phyloP scores from a whole-genome alignment of 352 stramenopile species.

The Elongisporangium prolatum region DNA sequence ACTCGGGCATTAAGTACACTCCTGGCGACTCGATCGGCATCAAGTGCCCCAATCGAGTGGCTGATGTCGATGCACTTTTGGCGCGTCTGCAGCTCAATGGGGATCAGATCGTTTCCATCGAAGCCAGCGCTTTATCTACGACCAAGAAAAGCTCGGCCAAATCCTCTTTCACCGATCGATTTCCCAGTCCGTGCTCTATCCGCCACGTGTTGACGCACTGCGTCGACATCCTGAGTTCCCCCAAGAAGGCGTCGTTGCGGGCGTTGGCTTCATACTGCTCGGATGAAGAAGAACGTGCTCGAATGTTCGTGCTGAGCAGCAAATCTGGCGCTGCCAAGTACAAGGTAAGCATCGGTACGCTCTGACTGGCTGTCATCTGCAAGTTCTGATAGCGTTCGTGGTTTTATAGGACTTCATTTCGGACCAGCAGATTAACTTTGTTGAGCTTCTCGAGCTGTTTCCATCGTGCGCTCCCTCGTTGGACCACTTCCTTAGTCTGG shows the following conservation, averaged over 20 bases:
- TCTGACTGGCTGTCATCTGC: too few relatives aligned
- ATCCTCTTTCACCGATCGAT: slow-evolving; percentile 29
- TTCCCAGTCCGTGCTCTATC: slow-evolving; percentile 55
- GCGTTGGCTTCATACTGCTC: slow-evolving; percentile 61
- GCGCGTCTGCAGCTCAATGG: slow-evolving; percentile 38
- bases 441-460: slow-evolving; percentile 92
- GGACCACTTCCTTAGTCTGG: slow-evolving; percentile 76
- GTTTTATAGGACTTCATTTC: slow-evolving; percentile 84
- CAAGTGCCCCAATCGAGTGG: slow-evolving; percentile 71
- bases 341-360: slow-evolving; percentile 56
- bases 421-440: slow-evolving; percentile 84
- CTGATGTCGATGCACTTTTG: slow-evolving; percentile 68
- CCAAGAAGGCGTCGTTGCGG: slow-evolving; percentile 76
- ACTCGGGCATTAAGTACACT: slow-evolving; percentile 53
- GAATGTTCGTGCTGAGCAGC: slow-evolving; percentile 65
- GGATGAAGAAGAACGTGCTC: slow-evolving; percentile 52
- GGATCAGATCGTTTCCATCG: slow-evolving; percentile 23
- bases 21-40: slow-evolving; percentile 86
- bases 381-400: too few relatives aligned
- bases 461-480: slow-evolving; percentile 89
- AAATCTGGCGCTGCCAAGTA: slow-evolving; percentile 62
- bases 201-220: slow-evolving; percentile 68
- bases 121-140: slow-evolving; percentile 18
- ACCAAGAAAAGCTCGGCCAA: slow-evolving; percentile 15
- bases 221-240: slow-evolving; percentile 77